These are phyloP conservation scores for Xylaria sp. DNA, from an alignment of 2,329 filamentous ascomycete species.

Conservation along the genomic window DNA sequence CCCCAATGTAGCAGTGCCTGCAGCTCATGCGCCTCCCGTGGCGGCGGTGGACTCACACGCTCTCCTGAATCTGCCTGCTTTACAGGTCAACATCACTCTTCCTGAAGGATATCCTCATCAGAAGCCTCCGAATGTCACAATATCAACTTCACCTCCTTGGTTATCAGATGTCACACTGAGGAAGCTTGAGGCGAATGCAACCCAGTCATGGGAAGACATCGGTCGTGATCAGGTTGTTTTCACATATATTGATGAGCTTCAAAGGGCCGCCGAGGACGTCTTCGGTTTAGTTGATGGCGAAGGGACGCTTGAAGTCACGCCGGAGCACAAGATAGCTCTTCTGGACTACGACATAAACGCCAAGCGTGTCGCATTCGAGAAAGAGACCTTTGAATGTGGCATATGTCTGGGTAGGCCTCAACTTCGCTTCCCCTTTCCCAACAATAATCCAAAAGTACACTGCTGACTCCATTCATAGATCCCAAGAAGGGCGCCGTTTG, in stretches of 20 bases:
- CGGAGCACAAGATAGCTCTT: conserved; percentile 62
- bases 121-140: conserved; percentile 43
- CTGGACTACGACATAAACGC: conserved; percentile 74
- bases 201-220: conserved; percentile 56
- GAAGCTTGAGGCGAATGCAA: conserved; percentile 46
- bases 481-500: conserved; percentile 83
- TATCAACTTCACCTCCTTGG: conserved; percentile 55
- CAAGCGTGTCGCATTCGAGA: conserved; percentile 69
- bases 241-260: conserved; percentile 58
- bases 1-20: conserved; percentile 41
- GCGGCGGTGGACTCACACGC: conserved; percentile 40
- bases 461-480: conserved; percentile 45
- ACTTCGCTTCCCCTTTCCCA: not conserved
- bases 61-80: conserved; percentile 53
- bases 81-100: conserved; percentile 49
- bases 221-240: conserved; percentile 56
- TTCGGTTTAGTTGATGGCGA: conserved; percentile 52
- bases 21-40: conserved; percentile 18
- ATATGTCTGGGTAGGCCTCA: conserved; percentile 63
- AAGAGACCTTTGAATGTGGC: conserved; percentile 80
- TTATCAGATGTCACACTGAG: conserved; percentile 44
- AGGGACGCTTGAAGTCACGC: conserved; percentile 47
- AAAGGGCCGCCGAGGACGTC: conserved; percentile 52
- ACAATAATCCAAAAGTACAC: not conserved
- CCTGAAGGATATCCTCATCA: conserved; percentile 54